A percentile compares a stretch with the other conserved stretches of the same genome.
These are phyloP conservation scores for Trifolium pratense DNA, from an alignment of 306 rosid species.

Conservation along the genomic window DNA sequence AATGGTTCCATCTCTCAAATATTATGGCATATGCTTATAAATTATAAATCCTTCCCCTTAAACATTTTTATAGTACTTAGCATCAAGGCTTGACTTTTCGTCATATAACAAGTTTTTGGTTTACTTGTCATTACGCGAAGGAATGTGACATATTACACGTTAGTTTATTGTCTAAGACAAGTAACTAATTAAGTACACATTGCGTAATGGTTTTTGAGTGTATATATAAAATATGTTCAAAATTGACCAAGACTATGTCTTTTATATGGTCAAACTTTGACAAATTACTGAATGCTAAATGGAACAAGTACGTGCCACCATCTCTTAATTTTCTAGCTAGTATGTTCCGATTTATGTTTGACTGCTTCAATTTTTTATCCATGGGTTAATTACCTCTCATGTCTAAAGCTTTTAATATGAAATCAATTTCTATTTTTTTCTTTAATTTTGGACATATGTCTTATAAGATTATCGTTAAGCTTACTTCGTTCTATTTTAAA, in stretches of 20 bases:
- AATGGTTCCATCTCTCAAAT: conserved; percentile 33
- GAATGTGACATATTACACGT: neutral
- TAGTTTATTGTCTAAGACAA: neutral
- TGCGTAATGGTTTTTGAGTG: neutral
- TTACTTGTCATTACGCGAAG: neutral
- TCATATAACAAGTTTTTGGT: neutral
- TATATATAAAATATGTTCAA: neutral
- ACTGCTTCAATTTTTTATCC: too few relatives aligned
- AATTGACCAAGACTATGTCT: conserved; percentile 13
- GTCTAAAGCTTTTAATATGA: too few relatives aligned
- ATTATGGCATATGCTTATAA: neutral
- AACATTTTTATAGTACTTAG: conserved; percentile 16
- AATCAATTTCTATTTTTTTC: too few relatives aligned
- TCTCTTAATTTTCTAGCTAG: too few relatives aligned
- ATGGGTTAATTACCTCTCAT: too few relatives aligned
- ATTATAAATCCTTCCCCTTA: neutral
- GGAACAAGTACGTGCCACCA: too few relatives aligned
- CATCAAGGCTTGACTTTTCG: neutral
- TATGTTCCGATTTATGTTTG: too few relatives aligned
- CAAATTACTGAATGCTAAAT: too few relatives aligned
- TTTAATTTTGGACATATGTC: too few relatives aligned
- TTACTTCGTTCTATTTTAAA: too few relatives aligned
- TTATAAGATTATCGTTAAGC: too few relatives aligned
- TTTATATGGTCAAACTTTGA: neutral
- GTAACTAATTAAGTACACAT: conserved; percentile 25